Conservation (phyloP, 345 rosid species). For the Gossypium bickii region DNA sequence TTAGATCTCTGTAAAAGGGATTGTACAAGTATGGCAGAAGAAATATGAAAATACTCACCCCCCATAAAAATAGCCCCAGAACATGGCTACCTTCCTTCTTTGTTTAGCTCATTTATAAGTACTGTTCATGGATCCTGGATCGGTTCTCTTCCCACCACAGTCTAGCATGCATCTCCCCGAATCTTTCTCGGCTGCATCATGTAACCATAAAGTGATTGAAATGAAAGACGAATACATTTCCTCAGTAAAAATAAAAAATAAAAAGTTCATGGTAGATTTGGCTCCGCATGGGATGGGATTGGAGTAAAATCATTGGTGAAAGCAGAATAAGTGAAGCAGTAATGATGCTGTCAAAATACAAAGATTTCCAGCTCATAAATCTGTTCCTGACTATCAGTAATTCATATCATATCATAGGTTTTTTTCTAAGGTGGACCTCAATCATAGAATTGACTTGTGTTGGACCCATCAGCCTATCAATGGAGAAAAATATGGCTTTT, state of each 20-base stretch:
- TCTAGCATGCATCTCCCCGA: conserved; percentile 94
- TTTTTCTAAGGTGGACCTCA: conserved; percentile 18
- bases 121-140: conserved; percentile 86
- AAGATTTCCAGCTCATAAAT: conserved; percentile 1
- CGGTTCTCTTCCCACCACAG: conserved; percentile 99
- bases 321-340: conserved; percentile 19
- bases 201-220: not conserved
- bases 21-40: conserved; percentile 11
- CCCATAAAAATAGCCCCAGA: not conserved
- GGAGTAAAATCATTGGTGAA: conserved; percentile 3
- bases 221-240: not conserved
- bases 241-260: not conserved
- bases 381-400: conserved; percentile 16
- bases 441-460: conserved; percentile 9
- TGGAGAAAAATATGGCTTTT: not conserved
- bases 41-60: conserved; percentile 7
- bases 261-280: conserved; percentile 2
- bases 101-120: conserved; percentile 46
- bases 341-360: conserved; percentile 13
- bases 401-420: conserved; percentile 22
- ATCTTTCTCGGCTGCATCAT: conserved; percentile 79
- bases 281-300: not conserved
- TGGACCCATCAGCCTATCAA: conserved; percentile 19
- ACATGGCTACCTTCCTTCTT: not conserved
- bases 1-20: conserved; percentile 16